Conservation (phyloP, 345 rosid genomes). For the Garcia nutans region DNA sequence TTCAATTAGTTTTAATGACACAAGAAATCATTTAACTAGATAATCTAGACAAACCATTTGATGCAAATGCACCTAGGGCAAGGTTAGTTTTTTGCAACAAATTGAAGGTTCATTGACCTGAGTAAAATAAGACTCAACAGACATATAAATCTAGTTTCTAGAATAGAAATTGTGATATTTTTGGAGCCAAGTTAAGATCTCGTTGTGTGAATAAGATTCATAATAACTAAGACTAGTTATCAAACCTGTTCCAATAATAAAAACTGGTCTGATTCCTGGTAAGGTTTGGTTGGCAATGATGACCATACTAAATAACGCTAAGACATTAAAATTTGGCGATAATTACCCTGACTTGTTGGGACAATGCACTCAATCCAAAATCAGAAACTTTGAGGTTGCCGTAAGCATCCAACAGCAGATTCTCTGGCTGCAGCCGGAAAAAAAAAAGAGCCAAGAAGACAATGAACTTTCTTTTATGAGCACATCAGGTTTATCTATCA, state of each 20-base stretch:
- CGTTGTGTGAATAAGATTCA: background rate
- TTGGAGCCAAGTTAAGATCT: too few relatives aligned
- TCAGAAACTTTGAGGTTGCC: constrained; percentile 96
- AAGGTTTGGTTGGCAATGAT: background rate
- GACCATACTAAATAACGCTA: background rate
- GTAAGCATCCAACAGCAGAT: constrained; percentile 72
- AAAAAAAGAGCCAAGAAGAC: background rate
- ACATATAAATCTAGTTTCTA: too few relatives aligned
- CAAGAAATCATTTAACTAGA: too few relatives aligned
- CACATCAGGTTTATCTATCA: background rate
- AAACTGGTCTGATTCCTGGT: background rate
- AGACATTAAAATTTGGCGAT: constrained; percentile 1
- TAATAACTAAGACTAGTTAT: background rate
- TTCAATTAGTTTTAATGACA: too few relatives aligned
- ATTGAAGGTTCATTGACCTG: too few relatives aligned
- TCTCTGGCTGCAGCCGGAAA: constrained; percentile 67
- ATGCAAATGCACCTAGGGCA: too few relatives aligned
- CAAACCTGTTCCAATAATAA: background rate
- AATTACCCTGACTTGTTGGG: constrained; percentile 93
- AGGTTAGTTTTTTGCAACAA: too few relatives aligned
- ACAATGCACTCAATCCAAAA: constrained; percentile 95
- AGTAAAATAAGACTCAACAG: too few relatives aligned
- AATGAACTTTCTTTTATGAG: constrained; percentile 9
- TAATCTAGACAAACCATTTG: too few relatives aligned
- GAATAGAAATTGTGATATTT: too few relatives aligned